Evolutionary conservation across 495 filamentous ascomycete species (phyloP), one percentile per base, ranked within the genome.

Genomic region (Xylaria scruposa): DNA sequence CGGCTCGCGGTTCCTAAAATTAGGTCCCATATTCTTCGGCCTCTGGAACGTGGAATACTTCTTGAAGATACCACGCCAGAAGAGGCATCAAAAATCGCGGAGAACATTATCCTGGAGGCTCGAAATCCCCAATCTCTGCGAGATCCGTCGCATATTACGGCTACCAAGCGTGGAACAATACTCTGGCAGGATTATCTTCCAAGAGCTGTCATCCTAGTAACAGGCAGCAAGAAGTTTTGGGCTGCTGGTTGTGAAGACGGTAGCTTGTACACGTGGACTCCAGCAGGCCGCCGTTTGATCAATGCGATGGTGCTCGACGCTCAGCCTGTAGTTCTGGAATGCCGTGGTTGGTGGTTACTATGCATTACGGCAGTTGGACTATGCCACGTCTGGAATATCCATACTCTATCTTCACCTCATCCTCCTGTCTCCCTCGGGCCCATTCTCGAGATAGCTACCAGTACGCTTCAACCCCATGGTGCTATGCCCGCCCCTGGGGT

Each of bases 111-210:
- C 56, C 42, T 86, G n/a, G 85, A 86, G 71, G 85, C 85, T n/a
- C 81, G 78, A 59, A 86, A 86, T 66, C 80, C 83, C 84, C 85
- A 87, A 2, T 83, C 85, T 9, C 87, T 92, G 70, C 87, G 90
- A 53, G 94, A 98, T 60, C 96, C 96, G 4, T 90, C 93, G 13
- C 90, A 91, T 15, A 89, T 99, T 40, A 93, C 90, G 1, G 88
- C 95, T 36, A 91, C 90, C 19, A 93, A 92, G 72, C 89, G 91
- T n/a, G 93, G 94, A n/a, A 90, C 92, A 59, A 85, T 90, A 2
- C 81, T 98, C 5, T 99, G 97, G 95, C 92, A 97, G 74, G 97
- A 98, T 72, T 99, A 92, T 76, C 84, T 99, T 21, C 95, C 95
- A 0, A 88, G 90, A 49, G 89, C 91, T 38, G 92, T 95, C 15